Base-by-base conservation (phyloP, 495 filamentous ascomycete genomes). In the Penicillium waksmanii region DNA sequence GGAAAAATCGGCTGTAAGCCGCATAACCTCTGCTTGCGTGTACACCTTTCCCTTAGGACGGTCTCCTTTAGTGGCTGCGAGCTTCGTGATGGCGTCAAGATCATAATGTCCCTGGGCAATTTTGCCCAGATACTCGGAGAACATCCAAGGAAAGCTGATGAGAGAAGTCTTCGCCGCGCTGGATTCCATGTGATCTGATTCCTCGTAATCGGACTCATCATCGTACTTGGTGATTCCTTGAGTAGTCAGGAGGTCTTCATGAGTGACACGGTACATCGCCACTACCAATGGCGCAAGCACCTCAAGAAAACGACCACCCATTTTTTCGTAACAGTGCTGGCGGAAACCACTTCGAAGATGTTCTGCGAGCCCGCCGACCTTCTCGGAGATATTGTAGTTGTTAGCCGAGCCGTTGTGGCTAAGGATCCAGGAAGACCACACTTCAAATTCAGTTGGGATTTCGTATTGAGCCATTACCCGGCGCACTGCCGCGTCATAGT, bases 111-210 rank as follows among this genome's bases (percentile, higher is more conserved):
- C 60, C 3, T 75, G 78, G 19, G 90, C 93, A 59, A 98, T 87
- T 35, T 80, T 80, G 5, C 91, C 90, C 2, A 99, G 81, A 53
- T 91, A 78, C 34, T 82, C 74, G 1, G 82, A 76, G 54, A 98
- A 96, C 9, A 98, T 68, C 96, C 95, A 99, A 0, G 95, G 93
- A 65, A 97, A 98, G 64, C 87, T 94, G 66, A 97, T 95, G 21
- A 98, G 72, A 0, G 96, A 95, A 78, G 92, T 84, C 7, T 74
- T 73, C 3, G 64, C 51, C 0, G 65, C 62, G 6, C 77, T 76
- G 0, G 74, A 66, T 1, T 59, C 73, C 0, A 57, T 64, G 23
- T 67, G 65, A 2, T 68, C 64, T 36, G 79, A 75, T 6, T 40
- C 60, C 10, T 61, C 62, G 15, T 80, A 75, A 3, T 47, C 48